A percentile compares a stretch with the other conserved stretches of the same genome.
These are phyloP conservation scores for Cryptococcus sp. DNA, from an alignment of 1,284 basidiomycete species.

Conservation along the genomic window DNA sequence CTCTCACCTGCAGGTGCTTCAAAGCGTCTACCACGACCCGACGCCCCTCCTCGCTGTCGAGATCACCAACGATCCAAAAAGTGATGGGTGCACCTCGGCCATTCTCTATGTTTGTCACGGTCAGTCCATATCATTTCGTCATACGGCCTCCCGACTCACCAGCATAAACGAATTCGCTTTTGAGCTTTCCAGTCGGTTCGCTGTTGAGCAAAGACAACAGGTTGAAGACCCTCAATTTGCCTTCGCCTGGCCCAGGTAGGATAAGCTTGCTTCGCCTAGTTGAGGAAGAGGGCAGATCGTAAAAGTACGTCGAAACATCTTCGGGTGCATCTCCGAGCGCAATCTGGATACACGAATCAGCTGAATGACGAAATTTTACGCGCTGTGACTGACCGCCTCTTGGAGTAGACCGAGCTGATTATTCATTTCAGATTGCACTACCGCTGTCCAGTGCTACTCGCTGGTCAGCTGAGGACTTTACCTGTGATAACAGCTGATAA, in stretches of 20 bases:
- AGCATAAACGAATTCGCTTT: conserved; percentile 65
- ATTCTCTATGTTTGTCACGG: conserved; percentile 1
- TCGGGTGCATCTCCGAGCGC: conserved; percentile 67
- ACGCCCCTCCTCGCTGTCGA: conserved; percentile 67
- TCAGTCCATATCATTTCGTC: conserved; percentile 44
- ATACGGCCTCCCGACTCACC: conserved; percentile 55
- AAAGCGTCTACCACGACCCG: conserved; percentile 66
- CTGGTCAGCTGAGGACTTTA: neutral
- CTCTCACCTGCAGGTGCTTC: conserved; percentile 62
- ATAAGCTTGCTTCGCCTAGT: conserved; percentile 64
- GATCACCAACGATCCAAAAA: conserved; percentile 74
- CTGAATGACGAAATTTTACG: conserved; percentile 5
- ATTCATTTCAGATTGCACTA: conserved; percentile 65
- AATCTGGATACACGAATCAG: conserved; percentile 57
- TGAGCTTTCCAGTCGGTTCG: conserved; percentile 25
- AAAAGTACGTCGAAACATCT: conserved; percentile 75
- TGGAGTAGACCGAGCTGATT: conserved; percentile 69
- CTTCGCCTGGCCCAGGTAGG: conserved; percentile 33
- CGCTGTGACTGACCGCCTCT: conserved; percentile 60
- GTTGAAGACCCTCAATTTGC: conserved; percentile 34
- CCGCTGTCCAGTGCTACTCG: conserved; percentile 59
- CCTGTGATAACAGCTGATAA: neutral
- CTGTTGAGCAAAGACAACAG: conserved; percentile 35
- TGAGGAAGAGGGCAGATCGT: conserved; percentile 75
- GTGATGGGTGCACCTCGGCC: conserved; percentile 52